Base-by-base conservation (phyloP, 2,329 filamentous ascomycete species). In the Kalmusia sp. region DNA sequence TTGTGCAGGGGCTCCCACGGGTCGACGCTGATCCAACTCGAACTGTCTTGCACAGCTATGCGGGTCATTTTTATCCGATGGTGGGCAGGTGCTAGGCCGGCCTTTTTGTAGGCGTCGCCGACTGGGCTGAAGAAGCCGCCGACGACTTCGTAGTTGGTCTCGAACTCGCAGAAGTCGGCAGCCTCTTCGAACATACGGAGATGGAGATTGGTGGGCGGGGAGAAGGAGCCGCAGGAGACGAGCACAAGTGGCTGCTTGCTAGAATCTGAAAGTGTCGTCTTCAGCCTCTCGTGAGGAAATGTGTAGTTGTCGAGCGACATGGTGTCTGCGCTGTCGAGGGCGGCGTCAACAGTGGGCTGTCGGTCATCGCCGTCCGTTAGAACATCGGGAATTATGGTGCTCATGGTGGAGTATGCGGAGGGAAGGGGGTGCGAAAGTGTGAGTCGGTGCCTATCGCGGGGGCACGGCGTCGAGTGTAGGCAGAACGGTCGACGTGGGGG, bases 131-230 rank as follows among this genome's bases (percentile, higher is more conserved):
- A 79, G 72, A 93, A 96, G 47, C 91, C 92, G 57, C 91, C 93
- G 38, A 96, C 82, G 28, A 97, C 86, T 73, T 97, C 92, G 71
- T 90, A 97, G 48, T 90, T 80, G 17, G 79, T 81, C 63, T 81
- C 78, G 30, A 89, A 88, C 59, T 87, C 87, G 62, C 87, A 87
- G 75, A 89, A 93, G 75, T 95, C 90, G 63, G 87, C 84, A 1
- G 90, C 90, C 86, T 96, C 92, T 68, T 92, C 89, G 69, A 95
- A 93, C 89, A 96, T 93, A 70, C 90, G 87, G 58, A 95, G 78
- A 70, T 93, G 90, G 24, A 92, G 81, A 67, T 89, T 90, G 6
- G 88, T 90, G 44, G 89, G 85, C 15, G 89, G 90, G 0, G 87
- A 90, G 77, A 92, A 93, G 11, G 82, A 84, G 38, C 83, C 87